Evolutionary conservation across 1,284 basidiomycete species (phyloP).

Genomic region (Trichosporon sp.): DNA sequence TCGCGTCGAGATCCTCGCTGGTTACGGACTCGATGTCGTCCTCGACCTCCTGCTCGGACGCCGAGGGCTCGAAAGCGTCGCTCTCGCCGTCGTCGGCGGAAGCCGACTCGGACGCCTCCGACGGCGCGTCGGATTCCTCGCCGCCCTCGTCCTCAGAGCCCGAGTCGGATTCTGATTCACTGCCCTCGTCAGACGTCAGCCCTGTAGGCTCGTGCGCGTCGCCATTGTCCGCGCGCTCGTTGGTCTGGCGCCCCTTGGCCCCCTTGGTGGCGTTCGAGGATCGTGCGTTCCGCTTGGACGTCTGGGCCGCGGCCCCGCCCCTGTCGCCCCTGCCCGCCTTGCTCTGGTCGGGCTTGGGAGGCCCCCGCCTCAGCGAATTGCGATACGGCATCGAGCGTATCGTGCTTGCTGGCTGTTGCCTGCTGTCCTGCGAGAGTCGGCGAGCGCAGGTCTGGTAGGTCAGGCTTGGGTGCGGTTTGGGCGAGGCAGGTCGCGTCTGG

Average conservation of each 20-base stretch:
- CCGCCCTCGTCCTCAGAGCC: background rate
- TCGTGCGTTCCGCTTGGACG: background rate
- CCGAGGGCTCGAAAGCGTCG: conserved; percentile 2
- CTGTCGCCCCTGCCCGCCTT: background rate
- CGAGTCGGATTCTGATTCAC: background rate
- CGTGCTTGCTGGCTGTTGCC: background rate
- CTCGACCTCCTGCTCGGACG: conserved; percentile 21
- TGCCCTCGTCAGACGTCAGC: conserved; percentile 29
- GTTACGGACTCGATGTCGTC: conserved; percentile 24
- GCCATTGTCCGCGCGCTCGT: conserved; percentile 8
- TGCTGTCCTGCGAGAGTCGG: background rate
- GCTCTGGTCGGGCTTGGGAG: background rate
- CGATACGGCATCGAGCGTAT: background rate
- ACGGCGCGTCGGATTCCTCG: conserved; percentile 3
- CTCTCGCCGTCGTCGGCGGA: conserved; percentile 28
- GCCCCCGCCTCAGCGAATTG: background rate
- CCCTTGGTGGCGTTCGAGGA: conserved; percentile 3
- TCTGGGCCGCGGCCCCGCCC: background rate
- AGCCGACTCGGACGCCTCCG: conserved; percentile 21
- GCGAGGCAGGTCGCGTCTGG: background rate
- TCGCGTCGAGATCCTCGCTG: conserved; percentile 33
- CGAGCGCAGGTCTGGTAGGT: background rate
- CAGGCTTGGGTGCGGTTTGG: background rate
- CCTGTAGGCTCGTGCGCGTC: conserved; percentile 31
- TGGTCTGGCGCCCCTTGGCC: background rate